Evolutionary conservation across 2,329 filamentous ascomycete genomes (phyloP).

Genomic region (Chaetomium strumarium): DNA sequence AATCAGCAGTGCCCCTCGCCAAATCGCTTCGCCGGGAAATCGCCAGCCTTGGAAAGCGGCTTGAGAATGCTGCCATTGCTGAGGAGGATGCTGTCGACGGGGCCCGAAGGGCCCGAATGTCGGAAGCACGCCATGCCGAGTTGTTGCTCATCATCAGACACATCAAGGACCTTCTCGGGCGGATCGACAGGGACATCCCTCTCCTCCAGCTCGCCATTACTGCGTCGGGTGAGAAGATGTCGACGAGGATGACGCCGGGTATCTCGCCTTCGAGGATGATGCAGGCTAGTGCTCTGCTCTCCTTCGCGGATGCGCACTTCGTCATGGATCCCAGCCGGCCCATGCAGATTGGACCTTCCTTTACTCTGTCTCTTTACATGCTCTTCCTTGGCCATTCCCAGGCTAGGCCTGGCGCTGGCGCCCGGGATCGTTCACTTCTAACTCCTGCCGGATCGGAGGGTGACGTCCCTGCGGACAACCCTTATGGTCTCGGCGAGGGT

Average conservation of each 20-base stretch:
- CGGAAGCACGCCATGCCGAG: conserved; percentile 55
- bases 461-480: conserved; percentile 37
- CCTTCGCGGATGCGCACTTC: conserved; percentile 80
- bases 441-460: conserved; percentile 7
- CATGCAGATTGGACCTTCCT: conserved; percentile 81
- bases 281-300: conserved; percentile 88
- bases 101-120: conserved; percentile 41
- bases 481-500: conserved; percentile 44
- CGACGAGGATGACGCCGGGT: conserved; percentile 68
- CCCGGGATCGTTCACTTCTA: background rate
- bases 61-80: conserved; percentile 62
- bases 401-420: background rate
- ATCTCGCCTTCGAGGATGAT: conserved; percentile 87
- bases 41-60: conserved; percentile 66
- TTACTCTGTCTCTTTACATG: conserved; percentile 89
- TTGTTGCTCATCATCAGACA: conserved; percentile 65
- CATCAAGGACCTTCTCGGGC: conserved; percentile 66
- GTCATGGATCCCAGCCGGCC: conserved; percentile 54
- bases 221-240: conserved; percentile 82
- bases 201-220: conserved; percentile 91
- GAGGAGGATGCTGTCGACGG: conserved; percentile 48
- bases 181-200: conserved; percentile 87
- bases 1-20: conserved; percentile 77
- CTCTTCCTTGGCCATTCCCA: conserved; percentile 71
- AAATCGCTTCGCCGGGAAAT: conserved; percentile 81